Evolutionary conservation across 352 stramenopile genomes (phyloP), one percentile per base, ranked within the genome.

Genomic region (Pilasporangium apinafurcum): DNA sequence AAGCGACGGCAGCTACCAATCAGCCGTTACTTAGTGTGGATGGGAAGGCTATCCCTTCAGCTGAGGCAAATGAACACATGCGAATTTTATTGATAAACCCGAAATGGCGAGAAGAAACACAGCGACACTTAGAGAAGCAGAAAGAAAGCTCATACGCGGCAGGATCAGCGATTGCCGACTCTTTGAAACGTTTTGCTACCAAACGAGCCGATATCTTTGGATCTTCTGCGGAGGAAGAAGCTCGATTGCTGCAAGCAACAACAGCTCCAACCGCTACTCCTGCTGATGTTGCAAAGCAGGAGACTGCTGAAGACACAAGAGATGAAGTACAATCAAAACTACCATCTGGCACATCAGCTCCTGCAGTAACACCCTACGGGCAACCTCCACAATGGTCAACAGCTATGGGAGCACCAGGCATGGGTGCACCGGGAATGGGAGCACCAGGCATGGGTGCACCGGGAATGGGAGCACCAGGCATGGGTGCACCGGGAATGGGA

Each of bases 31-130:
- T 91, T 22, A 91, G 60, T 14, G 79, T 92, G 9, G 82, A 92
- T 36, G 92, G 94, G 9, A 96, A 97, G 48, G 86, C 80, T 8
- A 68, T 99, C 4, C 72, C 68, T 0, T 76, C 79, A 10, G 62
- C 82, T 4, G 73, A 95, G 33, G 81, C 96, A 26, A 95, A 97
- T n/a, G 97, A 99, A 57, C 96, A 99, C 67, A 98, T 99, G 96
- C 87, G 97, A 10, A 99, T 99, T 62, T 72, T 99, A 56, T 62
- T 99, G 21, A 85, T 99, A 55, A 98, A 99, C 64, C 96, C 96
- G 2, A 98, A 98, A 55, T 99, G 96, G 94, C 79, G 91, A 27
- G 94, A 99, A 56, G 92, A 99, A 80, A 85, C 81, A 10, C 83
- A 95, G 49, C 83, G 95, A 28, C 97, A 98, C 43, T 57, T 96